Base-by-base conservation (phyloP, 2,329 filamentous ascomycete species). In the Aureobasidium sp. region DNA sequence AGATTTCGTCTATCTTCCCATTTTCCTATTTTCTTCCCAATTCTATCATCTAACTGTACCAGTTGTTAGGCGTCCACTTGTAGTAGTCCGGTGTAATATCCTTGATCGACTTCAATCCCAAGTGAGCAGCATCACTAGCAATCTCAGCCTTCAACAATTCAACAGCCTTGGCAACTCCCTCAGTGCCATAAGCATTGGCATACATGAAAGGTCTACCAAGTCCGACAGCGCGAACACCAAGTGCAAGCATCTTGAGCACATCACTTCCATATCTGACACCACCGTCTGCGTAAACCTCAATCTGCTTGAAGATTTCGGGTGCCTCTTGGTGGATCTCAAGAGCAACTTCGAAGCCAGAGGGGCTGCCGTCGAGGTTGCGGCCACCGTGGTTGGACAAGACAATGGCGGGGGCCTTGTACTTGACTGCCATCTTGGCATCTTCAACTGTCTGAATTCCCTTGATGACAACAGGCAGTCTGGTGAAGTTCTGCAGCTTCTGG, bases 221-320 rank as follows among this genome's bases (percentile, higher is more conserved):
- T 0, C 89, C 89, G 0, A 81, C 90, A 0, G 86, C 89, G 60
- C 80, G 88, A 0, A 88, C 90, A 0, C 90, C 90, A 0, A 92
- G 77, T 58, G 88, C 90, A 13, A 92, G 71, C 0, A 88, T 88
- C 74, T 92, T 92, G 69, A 93, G 83, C 4, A 92, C 85, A 72
- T 92, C 90, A 0, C 88, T 87, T 0, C 90, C 90, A 23, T 89
- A 79, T 25, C 84, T 82, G 31, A 93, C 82, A 0, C 90, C 90
- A 0, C 90, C 88, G 68, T 93, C 90, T 4, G 92, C 78, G 59
- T 85, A 88, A 0, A 92, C 85, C 70, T 91, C 87, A 74, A 91
- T 81, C 63, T 78, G 76, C 33, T 84, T 82, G 62, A 92, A 88
- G 0, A 92, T 81, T 62, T 87, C 80, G 0, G 90, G 89, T 47